phyloP scores from a whole-genome alignment of 805 yeast genomes.

The Zygosaccharomyces rouxii region DNA sequence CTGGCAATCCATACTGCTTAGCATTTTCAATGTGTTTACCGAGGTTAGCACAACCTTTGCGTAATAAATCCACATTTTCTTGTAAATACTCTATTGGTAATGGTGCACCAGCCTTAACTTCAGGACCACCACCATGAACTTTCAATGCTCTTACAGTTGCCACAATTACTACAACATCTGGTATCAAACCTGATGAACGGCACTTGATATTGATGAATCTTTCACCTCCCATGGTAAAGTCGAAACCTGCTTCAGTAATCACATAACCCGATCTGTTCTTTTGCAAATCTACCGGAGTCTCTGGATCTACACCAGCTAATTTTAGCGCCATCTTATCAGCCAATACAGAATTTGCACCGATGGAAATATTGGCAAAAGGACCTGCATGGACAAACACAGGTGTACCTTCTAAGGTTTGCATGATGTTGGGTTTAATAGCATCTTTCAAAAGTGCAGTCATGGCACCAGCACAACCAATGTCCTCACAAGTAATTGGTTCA shows the following conservation, averaged over 20 bases:
- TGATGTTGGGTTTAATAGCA: slow-evolving; percentile 77
- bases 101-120: slow-evolving; percentile 79
- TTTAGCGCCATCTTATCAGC: slow-evolving; percentile 82
- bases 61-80: slow-evolving; percentile 66
- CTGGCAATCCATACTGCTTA: slow-evolving; percentile 67
- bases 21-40: slow-evolving; percentile 75
- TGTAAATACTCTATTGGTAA: slow-evolving; percentile 67
- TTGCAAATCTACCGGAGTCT: slow-evolving; percentile 40
- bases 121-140: slow-evolving; percentile 87
- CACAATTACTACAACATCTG: slow-evolving; percentile 74
- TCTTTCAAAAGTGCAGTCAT: slow-evolving; percentile 76
- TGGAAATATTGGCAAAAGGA: slow-evolving; percentile 82
- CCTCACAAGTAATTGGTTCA: slow-evolving; percentile 77
- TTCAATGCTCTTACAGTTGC: slow-evolving; percentile 83
- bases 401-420: slow-evolving; percentile 86
- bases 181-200: slow-evolving; percentile 72
- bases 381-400: slow-evolving; percentile 88
- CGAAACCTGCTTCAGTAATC: slow-evolving; percentile 85
- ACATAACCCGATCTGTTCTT: slow-evolving; percentile 63
- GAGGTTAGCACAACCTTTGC: slow-evolving; percentile 68
- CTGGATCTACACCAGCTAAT: slow-evolving; percentile 62
- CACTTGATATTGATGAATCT: slow-evolving; percentile 79
- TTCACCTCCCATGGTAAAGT: slow-evolving; percentile 91
- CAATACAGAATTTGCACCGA: slow-evolving; percentile 79
- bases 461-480: slow-evolving; percentile 83